phyloP scores from a whole-genome alignment of 2,329 filamentous ascomycete genomes.

The Trichoderma aggressivum region DNA sequence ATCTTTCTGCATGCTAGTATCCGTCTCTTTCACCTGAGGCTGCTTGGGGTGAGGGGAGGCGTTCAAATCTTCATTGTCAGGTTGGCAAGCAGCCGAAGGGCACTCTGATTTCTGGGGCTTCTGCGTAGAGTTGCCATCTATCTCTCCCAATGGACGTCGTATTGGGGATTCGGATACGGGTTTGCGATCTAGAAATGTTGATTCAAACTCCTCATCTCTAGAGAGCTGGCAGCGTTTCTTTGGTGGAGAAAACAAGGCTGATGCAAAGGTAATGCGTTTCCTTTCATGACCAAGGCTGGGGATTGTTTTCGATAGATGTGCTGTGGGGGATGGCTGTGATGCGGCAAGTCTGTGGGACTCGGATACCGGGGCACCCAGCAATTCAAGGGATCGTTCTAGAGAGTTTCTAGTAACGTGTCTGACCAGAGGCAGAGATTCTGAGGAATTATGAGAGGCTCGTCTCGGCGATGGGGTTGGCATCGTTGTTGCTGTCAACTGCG shows the following conservation, averaged over 20 bases:
- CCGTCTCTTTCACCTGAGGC: not conserved
- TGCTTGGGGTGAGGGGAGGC: not conserved
- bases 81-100: not conserved
- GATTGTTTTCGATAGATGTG: not conserved
- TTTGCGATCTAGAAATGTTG: not conserved
- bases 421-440: conserved; percentile 18
- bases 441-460: conserved; percentile 27
- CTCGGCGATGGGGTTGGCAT: conserved; percentile 35
- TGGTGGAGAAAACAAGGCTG: not conserved
- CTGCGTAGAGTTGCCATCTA: conserved; percentile 26
- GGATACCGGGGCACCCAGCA: not conserved
- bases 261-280: conserved; percentile 1
- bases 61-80: not conserved
- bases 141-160: conserved; percentile 25
- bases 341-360: not conserved
- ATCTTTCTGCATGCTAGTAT: too few species aligned
- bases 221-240: conserved; percentile 23
- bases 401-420: not conserved
- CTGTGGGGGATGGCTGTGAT: not conserved
- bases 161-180: not conserved
- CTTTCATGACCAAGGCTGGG: conserved; percentile 18
- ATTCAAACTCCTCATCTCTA: not conserved
- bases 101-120: not conserved
- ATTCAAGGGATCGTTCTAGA: not conserved
- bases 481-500: conserved; percentile 43